Evolutionary conservation across 2,329 filamentous ascomycete species (phyloP).

Genomic region (Neopestalotiopsis sp.): DNA sequence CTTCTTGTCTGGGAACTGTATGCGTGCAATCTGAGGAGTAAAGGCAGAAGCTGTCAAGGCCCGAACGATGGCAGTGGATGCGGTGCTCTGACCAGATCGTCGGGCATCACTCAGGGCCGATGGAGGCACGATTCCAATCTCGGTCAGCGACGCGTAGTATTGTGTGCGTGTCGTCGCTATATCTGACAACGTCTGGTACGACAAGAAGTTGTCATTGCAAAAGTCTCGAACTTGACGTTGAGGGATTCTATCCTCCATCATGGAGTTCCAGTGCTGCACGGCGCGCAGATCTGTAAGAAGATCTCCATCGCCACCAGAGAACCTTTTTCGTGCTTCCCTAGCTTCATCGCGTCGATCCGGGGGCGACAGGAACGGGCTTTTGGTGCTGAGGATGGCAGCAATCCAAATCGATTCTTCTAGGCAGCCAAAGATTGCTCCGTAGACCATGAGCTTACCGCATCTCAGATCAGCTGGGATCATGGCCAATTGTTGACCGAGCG

Average conservation of each 20-base stretch:
- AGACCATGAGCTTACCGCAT: slow-evolving; percentile 93
- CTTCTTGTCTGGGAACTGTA: slow-evolving; percentile 95
- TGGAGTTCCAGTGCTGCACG: slow-evolving; percentile 80
- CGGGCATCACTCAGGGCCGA: slow-evolving; percentile 6
- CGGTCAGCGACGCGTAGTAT: slow-evolving; percentile 83
- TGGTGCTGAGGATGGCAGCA: slow-evolving; percentile 88
- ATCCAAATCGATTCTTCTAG: slow-evolving; percentile 88
- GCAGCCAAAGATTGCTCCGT: slow-evolving; percentile 91
- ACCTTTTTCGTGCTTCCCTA: slow-evolving; percentile 75
- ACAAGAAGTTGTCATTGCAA: slow-evolving; percentile 87
- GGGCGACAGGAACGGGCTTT: slow-evolving; percentile 85
- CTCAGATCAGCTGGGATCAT: slow-evolving; percentile 94
- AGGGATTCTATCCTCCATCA: slow-evolving; percentile 61
- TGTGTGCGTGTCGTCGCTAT: slow-evolving; percentile 86
- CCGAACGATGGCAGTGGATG: slow-evolving; percentile 60
- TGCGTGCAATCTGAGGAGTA: slow-evolving; percentile 86
- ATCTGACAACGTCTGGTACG: slow-evolving; percentile 81
- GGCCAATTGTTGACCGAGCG: slow-evolving; percentile 90
- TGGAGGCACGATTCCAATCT: slow-evolving; percentile 76
- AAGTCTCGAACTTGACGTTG: slow-evolving; percentile 72
- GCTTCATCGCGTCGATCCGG: slow-evolving; percentile 83
- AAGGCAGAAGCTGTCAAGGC: slow-evolving; percentile 76
- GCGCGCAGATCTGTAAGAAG: slow-evolving; percentile 85
- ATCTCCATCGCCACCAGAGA: slow-evolving; percentile 81
- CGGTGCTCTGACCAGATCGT: slow-evolving; percentile 12